Evolutionary conservation across 192 early-diverging fungal genomes (phyloP), one percentile per base, ranked within the genome.

Genomic region (Coemansia sp.): DNA sequence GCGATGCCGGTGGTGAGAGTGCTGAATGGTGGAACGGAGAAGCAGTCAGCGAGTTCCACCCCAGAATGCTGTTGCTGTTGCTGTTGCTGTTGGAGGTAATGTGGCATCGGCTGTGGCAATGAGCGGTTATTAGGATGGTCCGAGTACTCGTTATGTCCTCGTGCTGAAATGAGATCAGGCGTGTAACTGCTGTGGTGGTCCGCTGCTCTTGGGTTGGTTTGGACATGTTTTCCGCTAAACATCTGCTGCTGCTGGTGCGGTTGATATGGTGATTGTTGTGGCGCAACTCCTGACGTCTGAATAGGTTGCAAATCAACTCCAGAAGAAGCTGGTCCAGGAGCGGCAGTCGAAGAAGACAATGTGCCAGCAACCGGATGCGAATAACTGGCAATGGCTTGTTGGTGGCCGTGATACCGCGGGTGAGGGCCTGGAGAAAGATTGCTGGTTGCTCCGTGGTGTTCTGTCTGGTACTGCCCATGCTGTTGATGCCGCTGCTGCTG

Each of bases 41-140:
- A 3, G 71, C 74, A 14, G 63, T 68, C 48, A 76, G 57, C 10
- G 71, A 51, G 71, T 51, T 57, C 79, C 79, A 82, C 51, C 70
- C 71, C 39, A 71, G 51, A 46, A 55, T 68, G 72, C 22, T 49
- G 63, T 46, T 68, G 72, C 13, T 59, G 40, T 37, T 53, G 40
- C 32, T 25, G 64, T 7, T 39, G 64, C 38, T 39, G 39, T 19
- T 51, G 51, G 9, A n/a, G 38, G 13, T 16, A 54, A 39, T 51
- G 49, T 5, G 64, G 37, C 6, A 57, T 14, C 14, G 22, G 20
- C 37, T 57, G 55, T 22, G 57, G 57, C 32, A 59, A 14, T 19
- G 57, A 41, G 38, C 57, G 57, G 39, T 59, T 25, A 32, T 39
- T 59, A 9, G 9, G 57, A 41, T 59, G 32, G 39, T 59, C 57